Conservation (phyloP, 257 asterid genomes). For the Lithospermum erythrorhizon region DNA sequence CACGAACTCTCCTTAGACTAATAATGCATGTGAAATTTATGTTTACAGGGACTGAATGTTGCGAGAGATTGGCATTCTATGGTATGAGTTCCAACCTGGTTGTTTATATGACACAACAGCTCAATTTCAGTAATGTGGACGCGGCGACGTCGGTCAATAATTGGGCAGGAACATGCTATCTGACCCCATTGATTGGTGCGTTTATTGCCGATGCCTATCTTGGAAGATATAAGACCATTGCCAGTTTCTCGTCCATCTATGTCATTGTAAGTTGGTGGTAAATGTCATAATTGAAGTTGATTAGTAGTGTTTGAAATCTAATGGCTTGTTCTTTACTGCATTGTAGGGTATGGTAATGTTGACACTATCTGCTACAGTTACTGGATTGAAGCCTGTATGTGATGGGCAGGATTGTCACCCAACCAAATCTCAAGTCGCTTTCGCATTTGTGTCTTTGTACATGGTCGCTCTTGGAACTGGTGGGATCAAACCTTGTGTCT, state of each 20-base stretch:
- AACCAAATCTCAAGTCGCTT: conserved; percentile 32
- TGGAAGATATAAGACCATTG: conserved; percentile 70
- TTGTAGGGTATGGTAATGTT: conserved; percentile 72
- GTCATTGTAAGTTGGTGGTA: conserved; percentile 31
- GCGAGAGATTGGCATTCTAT: conserved; percentile 81
- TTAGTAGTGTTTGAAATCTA: not conserved
- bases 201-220: conserved; percentile 69
- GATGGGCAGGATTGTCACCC: conserved; percentile 34
- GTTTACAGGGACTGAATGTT: conserved; percentile 54
- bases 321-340: not conserved
- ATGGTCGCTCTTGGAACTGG: conserved; percentile 82
- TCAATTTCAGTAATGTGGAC: conserved; percentile 30
- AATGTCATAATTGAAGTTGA: not conserved
- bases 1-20: not conserved
- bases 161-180: conserved; percentile 77
- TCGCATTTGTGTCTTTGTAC: conserved; percentile 45
- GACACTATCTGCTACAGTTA: conserved; percentile 57
- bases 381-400: conserved; percentile 50
- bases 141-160: conserved; percentile 55
- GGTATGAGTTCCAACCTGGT: conserved; percentile 87
- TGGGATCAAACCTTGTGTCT: conserved; percentile 91
- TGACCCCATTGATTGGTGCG: conserved; percentile 70
- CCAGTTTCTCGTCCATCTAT: conserved; percentile 45
- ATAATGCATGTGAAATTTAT: not conserved
- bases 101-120: conserved; percentile 38